phyloP scores from a whole-genome alignment of 495 filamentous ascomycete species.

The Neurospora pannonica region DNA sequence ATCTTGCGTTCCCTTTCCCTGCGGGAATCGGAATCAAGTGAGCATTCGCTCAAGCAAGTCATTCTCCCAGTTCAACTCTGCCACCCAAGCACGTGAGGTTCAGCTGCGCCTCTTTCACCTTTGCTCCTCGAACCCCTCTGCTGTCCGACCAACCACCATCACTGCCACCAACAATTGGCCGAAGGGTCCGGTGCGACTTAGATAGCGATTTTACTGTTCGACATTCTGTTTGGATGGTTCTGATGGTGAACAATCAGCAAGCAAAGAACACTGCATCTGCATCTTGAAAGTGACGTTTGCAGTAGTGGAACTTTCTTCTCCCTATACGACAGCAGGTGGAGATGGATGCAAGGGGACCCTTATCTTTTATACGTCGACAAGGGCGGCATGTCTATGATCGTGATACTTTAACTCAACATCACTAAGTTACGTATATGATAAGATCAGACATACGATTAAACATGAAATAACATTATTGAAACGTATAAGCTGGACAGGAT shows the following conservation, averaged over 20 bases:
- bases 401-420: background rate
- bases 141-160: background rate
- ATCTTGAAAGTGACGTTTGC: background rate
- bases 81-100: background rate
- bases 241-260: background rate
- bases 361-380: background rate
- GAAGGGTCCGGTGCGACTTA: background rate
- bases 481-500: background rate
- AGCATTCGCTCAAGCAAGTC: background rate
- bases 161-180: background rate
- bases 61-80: background rate
- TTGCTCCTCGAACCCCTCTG: background rate
- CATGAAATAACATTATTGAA: background rate
- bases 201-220: background rate
- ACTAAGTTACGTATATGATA: background rate
- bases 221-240: background rate
- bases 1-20: background rate
- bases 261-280: background rate
- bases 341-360: background rate
- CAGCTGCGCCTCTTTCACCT: background rate
- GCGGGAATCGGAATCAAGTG: background rate
- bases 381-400: background rate
- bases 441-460: background rate
- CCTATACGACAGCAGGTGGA: background rate
- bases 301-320: background rate